Conservation (phyloP, 2,329 filamentous ascomycete genomes). For the Aspergillus candidus region DNA sequence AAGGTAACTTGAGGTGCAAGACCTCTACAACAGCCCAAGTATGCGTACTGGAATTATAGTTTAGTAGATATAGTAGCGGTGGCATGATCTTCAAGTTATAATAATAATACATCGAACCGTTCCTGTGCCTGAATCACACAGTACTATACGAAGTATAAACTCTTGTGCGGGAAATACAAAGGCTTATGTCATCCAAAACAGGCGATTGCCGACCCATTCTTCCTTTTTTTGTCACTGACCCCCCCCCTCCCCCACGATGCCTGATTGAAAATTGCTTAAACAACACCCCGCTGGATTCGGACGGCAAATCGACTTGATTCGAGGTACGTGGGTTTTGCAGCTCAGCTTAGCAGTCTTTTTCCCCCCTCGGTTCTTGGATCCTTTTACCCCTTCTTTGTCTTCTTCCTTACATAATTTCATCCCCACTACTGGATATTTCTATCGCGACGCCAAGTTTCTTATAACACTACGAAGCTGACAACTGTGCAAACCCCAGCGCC, state of each 20-base stretch:
- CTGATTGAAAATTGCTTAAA: slow-evolving; percentile 30
- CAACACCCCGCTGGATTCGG: slow-evolving; percentile 24
- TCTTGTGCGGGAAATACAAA: too few relatives aligned
- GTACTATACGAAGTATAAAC: too few relatives aligned
- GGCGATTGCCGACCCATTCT: slow-evolving; percentile 13
- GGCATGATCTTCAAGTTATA: too few relatives aligned
- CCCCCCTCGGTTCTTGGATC: neutral
- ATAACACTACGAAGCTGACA: too few relatives aligned
- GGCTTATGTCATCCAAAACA: slow-evolving; percentile 29
- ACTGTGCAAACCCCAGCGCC: slow-evolving; percentile 8
- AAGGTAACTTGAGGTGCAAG: too few relatives aligned
- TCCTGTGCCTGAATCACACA: neutral
- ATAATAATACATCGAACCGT: too few relatives aligned
- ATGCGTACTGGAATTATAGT: too few relatives aligned
- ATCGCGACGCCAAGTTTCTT: too few relatives aligned
- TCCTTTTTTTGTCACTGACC: slow-evolving; percentile 3
- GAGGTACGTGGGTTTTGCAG: slow-evolving; percentile 16
- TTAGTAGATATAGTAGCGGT: too few relatives aligned
- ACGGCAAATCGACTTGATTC: slow-evolving; percentile 18
- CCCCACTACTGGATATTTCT: neutral
- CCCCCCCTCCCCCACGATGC: slow-evolving; percentile 29
- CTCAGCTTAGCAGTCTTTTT: neutral
- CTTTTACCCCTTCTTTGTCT: neutral
- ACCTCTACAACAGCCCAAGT: too few relatives aligned
- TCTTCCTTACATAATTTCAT: neutral